Conservation (phyloP, 2,329 filamentous ascomycete genomes). For the Apiospora rasikravindrae region DNA sequence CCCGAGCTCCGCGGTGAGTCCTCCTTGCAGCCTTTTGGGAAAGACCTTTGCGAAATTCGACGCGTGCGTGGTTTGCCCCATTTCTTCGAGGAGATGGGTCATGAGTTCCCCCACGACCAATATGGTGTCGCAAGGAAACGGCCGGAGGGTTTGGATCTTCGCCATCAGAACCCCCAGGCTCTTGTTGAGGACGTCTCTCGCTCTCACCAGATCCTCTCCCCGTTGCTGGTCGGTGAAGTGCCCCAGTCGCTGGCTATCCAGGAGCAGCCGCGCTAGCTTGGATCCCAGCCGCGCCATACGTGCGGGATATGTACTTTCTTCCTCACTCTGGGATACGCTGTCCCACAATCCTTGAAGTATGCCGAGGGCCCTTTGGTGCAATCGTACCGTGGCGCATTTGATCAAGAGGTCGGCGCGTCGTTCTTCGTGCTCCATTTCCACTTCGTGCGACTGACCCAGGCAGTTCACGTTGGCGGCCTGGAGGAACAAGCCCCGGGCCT, state of each 20-base stretch:
- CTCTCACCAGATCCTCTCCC: neutral
- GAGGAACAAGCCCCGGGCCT: neutral
- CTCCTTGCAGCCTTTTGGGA: neutral
- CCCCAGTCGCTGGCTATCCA: neutral
- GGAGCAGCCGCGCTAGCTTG: neutral
- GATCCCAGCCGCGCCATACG: neutral
- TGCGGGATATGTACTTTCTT: neutral
- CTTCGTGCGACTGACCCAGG: neutral
- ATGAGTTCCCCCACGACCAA: neutral
- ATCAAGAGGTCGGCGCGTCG: neutral
- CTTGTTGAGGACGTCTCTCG: neutral
- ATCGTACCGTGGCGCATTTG: neutral
- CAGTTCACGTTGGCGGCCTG: neutral
- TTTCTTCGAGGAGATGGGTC: neutral
- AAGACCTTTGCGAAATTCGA: neutral
- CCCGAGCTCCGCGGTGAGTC: neutral
- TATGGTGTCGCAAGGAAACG: neutral
- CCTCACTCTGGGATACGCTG: too few relatives aligned
- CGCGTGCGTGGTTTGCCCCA: neutral
- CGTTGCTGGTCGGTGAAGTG: neutral
- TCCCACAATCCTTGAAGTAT: neutral
- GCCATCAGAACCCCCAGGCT: neutral
- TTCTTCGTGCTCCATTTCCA: neutral
- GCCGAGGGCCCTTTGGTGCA: neutral
- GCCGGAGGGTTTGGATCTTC: neutral